Percentiles rank a stretch among this genome's conserved stretches.
Evolutionary conservation across 768 basidiomycete species (phyloP).

Genomic region (Lentinula raphanica): DNA sequence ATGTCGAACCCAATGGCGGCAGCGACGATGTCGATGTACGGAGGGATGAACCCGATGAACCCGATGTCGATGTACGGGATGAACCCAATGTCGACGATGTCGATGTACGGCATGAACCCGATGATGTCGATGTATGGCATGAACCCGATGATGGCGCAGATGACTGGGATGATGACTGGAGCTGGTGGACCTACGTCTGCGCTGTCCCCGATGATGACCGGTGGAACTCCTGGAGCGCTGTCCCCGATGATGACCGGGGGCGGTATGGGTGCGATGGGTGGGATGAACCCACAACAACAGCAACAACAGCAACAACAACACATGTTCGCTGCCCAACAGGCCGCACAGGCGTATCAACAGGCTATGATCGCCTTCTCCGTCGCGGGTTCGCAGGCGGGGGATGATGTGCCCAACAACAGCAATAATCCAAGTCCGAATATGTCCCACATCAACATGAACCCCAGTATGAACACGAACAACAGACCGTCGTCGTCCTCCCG

Average conservation of each 20-base stretch:
- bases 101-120: slow-evolving; percentile 19
- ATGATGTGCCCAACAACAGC: too few species aligned
- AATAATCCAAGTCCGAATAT: slow-evolving; percentile 22
- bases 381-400: slow-evolving; percentile 70
- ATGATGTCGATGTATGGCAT: slow-evolving; percentile 24
- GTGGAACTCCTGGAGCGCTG: slow-evolving; percentile 19
- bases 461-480: slow-evolving; percentile 10
- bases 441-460: slow-evolving; percentile 15
- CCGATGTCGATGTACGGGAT: slow-evolving; percentile 15
- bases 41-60: slow-evolving; percentile 10
- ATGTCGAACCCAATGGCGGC: slow-evolving; percentile 21
- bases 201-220: slow-evolving; percentile 37
- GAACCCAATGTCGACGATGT: slow-evolving; percentile 24
- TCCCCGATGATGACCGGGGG: not conserved
- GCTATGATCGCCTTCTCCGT: slow-evolving; percentile 80
- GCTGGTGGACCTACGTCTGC: slow-evolving; percentile 28
- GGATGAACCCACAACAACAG: slow-evolving; percentile 66
- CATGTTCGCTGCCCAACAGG: slow-evolving; percentile 81
- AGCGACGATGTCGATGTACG: too few species aligned
- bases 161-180: slow-evolving; percentile 48
- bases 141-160: slow-evolving; percentile 25
- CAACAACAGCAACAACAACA: too few species aligned
- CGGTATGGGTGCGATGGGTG: slow-evolving; percentile 13
- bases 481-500: too few species aligned
- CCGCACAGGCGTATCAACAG: slow-evolving; percentile 80